Percentiles rank a stretch among this genome's conserved stretches.
These are phyloP conservation scores for Venturia aucupariae DNA, from an alignment of 2,329 filamentous ascomycete genomes.

Conservation along the genomic window DNA sequence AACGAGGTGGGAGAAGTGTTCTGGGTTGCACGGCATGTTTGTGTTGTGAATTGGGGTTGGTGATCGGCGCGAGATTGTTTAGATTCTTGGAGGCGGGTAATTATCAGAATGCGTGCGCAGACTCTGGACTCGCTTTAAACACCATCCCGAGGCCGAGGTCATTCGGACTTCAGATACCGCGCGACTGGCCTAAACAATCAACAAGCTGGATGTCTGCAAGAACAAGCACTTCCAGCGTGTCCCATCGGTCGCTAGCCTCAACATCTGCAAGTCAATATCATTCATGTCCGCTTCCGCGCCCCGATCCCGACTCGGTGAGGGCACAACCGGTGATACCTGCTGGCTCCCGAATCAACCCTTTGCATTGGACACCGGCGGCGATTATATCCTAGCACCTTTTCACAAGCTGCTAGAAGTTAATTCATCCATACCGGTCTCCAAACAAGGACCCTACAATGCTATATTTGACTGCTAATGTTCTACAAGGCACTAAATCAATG, in stretches of 20 bases:
- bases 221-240: no score
- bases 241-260: no score
- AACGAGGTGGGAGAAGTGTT: conserved; percentile 14
- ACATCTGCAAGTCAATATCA: no score
- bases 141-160: background rate
- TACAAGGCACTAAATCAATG: no score
- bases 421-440: no score
- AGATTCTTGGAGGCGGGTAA: background rate
- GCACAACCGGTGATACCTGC: no score
- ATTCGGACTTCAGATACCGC: background rate
- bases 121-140: background rate
- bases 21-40: background rate
- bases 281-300: background rate
- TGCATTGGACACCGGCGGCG: background rate
- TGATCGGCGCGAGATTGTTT: background rate
- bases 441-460: no score
- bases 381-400: background rate
- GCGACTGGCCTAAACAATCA: no score
- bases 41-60: background rate
- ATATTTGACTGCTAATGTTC: no score
- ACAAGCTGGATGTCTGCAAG: no score
- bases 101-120: background rate
- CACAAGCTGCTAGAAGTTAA: no score
- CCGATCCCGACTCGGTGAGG: background rate
- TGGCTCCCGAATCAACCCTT: background rate